Conservation (phyloP, 345 rosid genomes). For the Camelina sativa region DNA sequence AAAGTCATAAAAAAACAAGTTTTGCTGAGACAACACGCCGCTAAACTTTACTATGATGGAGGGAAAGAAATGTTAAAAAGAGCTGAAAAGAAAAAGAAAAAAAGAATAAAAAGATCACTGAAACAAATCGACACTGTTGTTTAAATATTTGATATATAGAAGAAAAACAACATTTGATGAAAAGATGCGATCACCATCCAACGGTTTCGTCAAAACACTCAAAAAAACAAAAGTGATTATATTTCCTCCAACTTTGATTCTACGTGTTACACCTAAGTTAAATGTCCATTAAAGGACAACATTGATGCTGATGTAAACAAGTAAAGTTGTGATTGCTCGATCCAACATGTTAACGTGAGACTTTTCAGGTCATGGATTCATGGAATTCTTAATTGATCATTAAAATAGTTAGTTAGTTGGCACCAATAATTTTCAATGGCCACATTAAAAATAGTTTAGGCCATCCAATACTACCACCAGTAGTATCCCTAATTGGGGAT, state of each 20-base stretch:
- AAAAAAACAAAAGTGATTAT: neutral
- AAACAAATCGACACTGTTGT: neutral
- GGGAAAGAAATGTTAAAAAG: too few species aligned
- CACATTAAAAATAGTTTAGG: too few species aligned
- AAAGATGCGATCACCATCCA: slow-evolving; percentile 2
- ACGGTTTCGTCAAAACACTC: slow-evolving; percentile 2
- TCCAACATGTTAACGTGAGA: slow-evolving; percentile 1
- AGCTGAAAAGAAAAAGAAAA: too few species aligned
- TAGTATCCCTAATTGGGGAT: too few species aligned
- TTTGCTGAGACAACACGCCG: too few species aligned
- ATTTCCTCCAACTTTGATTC: neutral
- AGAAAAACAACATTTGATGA: neutral
- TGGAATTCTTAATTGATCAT: neutral
- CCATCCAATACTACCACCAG: too few species aligned
- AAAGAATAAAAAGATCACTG: too few species aligned
- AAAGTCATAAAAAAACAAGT: too few species aligned
- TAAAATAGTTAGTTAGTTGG: too few species aligned
- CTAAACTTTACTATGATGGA: too few species aligned
- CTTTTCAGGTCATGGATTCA: neutral
- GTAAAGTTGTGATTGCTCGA: slow-evolving; percentile 10
- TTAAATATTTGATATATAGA: neutral
- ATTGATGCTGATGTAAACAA: neutral
- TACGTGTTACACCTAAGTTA: neutral
- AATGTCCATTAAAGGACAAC: neutral
- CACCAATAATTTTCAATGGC: too few species aligned